Evolutionary conservation across 2,329 filamentous ascomycete species (phyloP).

Genomic region (Fusarium sp.): DNA sequence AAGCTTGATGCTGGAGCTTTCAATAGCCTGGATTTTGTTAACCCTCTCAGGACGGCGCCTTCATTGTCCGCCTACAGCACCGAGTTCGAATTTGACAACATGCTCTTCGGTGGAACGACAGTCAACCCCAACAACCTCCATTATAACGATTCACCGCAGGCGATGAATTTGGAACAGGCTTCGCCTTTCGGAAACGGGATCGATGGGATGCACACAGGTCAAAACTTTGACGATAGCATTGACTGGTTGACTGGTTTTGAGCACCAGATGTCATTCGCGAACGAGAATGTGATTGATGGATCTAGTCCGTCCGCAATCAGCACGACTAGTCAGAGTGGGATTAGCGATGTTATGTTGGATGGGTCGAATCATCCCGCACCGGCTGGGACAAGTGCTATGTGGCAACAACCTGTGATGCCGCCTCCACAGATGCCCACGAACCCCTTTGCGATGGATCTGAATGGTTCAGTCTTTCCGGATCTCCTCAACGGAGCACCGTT

Average conservation of each 20-base stretch:
- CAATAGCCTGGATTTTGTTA: conserved; percentile 70
- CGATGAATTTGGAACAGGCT: conserved; percentile 69
- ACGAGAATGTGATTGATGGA: conserved; percentile 86
- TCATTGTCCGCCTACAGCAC: conserved; percentile 68
- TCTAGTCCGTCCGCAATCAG: conserved; percentile 97
- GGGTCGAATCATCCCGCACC: conserved; percentile 74
- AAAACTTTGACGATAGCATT: conserved; percentile 79
- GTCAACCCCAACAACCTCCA: conserved; percentile 82
- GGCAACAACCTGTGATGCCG: conserved; percentile 75
- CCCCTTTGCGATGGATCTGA: conserved; percentile 80
- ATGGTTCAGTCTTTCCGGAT: conserved; percentile 80
- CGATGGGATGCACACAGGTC: conserved; percentile 67
- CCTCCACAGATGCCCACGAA: conserved; percentile 75
- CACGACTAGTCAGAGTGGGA: conserved; percentile 89
- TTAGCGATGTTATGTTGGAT: conserved; percentile 92
- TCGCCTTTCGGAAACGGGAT: conserved; percentile 70
- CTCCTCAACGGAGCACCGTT: conserved; percentile 77
- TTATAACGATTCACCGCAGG: conserved; percentile 81
- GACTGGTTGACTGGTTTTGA: conserved; percentile 88
- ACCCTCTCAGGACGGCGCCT: conserved; percentile 82
- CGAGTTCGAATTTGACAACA: conserved; percentile 60
- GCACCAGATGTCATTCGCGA: conserved; percentile 76
- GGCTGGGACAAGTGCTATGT: conserved; percentile 68
- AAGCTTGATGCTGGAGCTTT: conserved; percentile 85
- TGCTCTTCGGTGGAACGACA: conserved; percentile 76